Percentiles rank a stretch among this genome's conserved stretches.
phyloP scores from a whole-genome alignment of 1,139 yeast species.

The Debaryomyces sp. region DNA sequence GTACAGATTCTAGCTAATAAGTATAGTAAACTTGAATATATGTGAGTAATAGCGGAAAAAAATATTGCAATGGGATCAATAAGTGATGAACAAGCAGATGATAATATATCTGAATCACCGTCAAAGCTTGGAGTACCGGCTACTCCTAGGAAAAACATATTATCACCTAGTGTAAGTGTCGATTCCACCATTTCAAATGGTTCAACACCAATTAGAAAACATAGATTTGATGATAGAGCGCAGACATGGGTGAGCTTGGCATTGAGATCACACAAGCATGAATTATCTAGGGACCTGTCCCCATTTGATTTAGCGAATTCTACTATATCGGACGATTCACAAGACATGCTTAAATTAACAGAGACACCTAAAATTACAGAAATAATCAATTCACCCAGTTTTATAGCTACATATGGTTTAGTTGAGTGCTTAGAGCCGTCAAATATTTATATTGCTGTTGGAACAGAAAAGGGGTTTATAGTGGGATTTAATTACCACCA shows the following conservation, averaged over 20 bases:
- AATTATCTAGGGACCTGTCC: slow-evolving; percentile 4
- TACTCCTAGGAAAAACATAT: neutral
- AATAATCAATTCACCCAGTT: slow-evolving; percentile 26
- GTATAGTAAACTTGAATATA: neutral
- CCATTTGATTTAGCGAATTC: neutral
- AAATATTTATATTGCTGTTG: slow-evolving; percentile 55
- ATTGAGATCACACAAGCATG: slow-evolving; percentile 12
- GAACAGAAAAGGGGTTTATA: slow-evolving; percentile 62
- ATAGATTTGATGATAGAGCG: slow-evolving; percentile 43
- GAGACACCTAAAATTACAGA: slow-evolving; percentile 24
- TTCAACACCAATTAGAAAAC: slow-evolving; percentile 18
- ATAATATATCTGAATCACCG: neutral
- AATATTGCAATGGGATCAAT: neutral
- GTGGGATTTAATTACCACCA: slow-evolving; percentile 70
- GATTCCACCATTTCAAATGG: slow-evolving; percentile 9
- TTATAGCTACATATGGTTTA: slow-evolving; percentile 45
- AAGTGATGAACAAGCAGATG: neutral
- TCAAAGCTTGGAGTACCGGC: neutral
- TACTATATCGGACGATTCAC: slow-evolving; percentile 10
- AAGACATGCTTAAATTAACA: slow-evolving; percentile 23
- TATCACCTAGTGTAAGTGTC: slow-evolving; percentile 9
- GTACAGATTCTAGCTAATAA: neutral
- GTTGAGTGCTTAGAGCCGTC: slow-evolving; percentile 52
- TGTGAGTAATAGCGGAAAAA: neutral
- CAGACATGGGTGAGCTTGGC: slow-evolving; percentile 32